These are phyloP conservation scores for Microthlaspi erraticum DNA, from an alignment of 345 rosid species.

Conservation along the genomic window DNA sequence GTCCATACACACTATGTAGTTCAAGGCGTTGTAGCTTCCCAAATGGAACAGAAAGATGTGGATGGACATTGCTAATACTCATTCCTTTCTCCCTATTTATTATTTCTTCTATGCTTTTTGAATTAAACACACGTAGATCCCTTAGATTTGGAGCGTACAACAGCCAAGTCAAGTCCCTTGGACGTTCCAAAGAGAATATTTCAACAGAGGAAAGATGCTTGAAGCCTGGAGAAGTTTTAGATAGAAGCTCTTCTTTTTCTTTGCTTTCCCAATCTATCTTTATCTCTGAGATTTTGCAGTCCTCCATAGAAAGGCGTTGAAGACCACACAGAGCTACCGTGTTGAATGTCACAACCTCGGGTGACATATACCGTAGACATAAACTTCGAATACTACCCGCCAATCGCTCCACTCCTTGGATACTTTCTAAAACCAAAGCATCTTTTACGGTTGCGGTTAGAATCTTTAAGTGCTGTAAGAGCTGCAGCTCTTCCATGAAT, in stretches of 20 bases:
- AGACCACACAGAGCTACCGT: conserved; percentile 23
- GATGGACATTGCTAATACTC: background rate
- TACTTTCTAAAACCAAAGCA: background rate
- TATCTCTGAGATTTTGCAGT: background rate
- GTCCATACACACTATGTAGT: background rate
- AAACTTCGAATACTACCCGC: background rate
- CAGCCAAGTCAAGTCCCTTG: conserved; percentile 4
- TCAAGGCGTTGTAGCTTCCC: background rate
- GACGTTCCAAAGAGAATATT: accelerated
- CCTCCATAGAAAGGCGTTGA: background rate
- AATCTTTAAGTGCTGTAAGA: background rate
- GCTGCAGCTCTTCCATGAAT: conserved; percentile 12
- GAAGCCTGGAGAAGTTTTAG: background rate
- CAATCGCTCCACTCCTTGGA: background rate
- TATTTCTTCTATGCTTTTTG: background rate
- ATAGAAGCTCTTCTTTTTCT: background rate
- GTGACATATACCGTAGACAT: background rate
- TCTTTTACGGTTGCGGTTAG: background rate
- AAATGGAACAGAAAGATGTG: background rate
- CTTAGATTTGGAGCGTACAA: conserved; percentile 8
- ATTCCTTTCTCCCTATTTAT: background rate
- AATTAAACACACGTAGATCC: background rate
- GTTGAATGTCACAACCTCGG: background rate
- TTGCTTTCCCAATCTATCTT: conserved; percentile 5
- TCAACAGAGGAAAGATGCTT: background rate